Base-by-base conservation (phyloP, 1,139 yeast species). In the Hyphopichia burtonii region DNA sequence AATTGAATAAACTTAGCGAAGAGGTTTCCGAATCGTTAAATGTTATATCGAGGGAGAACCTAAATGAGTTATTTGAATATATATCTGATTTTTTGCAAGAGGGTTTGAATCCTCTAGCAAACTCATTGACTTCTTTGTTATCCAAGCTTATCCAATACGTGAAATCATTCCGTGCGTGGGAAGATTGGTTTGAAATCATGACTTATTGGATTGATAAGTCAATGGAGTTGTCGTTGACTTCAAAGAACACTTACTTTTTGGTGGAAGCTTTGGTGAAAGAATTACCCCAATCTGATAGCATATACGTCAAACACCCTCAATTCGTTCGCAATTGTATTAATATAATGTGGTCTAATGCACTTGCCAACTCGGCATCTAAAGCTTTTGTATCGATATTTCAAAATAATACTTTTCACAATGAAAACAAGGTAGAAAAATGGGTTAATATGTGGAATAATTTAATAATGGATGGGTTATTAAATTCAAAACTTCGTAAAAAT, bases 361-460 rank as follows among this genome's bases (percentile, higher is more conserved):
- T 87, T 41, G 85, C 94, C 0, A 85, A 82, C 49, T 76, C 85
- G 1, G 75, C 84, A 14, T 84, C 88, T 22, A 86, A 83, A 55
- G 74, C 86, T 14, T 51, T 88, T 1, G 68, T 71, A 14, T 59
- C 80, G 0, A 51, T 86, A 2, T 66, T 69, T 41, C 58, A 65
- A 23, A 68, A 68, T 5, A 20, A 52, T 41, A 41, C 12, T 50
- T 58, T 44, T 55, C 62, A 7, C 50, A 52, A 1, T 45, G 48
- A 1, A 51, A 16, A 12, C 17, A 5, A n/a, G n/a, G n/a, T 19
- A 12, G 16, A 19, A 4, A 9, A 57, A 9, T 86, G 93, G 91
- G 56, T 76, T 2, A 50, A 63, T 0, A 44, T 70, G 0, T 86
- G 95, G 90, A 58, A 68, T 7, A 55, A 58, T 0, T 58, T 71